Percentiles rank a stretch among this genome's conserved stretches.
Conservation (phyloP, 2,329 filamentous ascomycete genomes). For the Exophiala xenobiotica region DNA sequence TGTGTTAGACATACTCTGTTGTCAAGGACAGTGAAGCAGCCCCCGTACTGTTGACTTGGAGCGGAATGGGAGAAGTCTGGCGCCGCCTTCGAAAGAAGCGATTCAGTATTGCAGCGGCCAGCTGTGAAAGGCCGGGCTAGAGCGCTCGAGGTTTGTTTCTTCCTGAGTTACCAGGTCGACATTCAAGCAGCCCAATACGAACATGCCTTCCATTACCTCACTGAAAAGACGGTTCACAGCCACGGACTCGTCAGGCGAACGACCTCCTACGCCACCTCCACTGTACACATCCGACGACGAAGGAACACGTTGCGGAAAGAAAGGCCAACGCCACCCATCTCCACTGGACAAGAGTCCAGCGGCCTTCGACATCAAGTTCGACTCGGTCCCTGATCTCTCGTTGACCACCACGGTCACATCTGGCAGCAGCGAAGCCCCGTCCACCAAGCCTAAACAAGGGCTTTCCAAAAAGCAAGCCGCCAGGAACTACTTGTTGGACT, state of each 20-base stretch:
- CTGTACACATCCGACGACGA: not conserved
- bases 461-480: not conserved
- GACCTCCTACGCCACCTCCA: not conserved
- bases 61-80: too few species aligned
- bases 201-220: not conserved
- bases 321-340: not conserved
- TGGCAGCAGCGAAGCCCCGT: not conserved
- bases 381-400: not conserved
- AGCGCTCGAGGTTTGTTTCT: too few species aligned
- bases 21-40: too few species aligned
- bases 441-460: not conserved
- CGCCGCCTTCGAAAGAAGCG: too few species aligned
- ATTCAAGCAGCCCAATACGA: not conserved
- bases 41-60: too few species aligned
- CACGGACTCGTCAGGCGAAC: not conserved
- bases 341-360: not conserved
- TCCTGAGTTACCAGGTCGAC: not conserved
- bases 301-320: not conserved
- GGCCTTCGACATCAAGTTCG: not conserved
- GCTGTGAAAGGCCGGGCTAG: too few species aligned
- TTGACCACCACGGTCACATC: not conserved
- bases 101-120: too few species aligned
- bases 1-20: too few species aligned
- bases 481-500: not conserved
- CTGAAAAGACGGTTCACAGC: not conserved